Conservation (phyloP, 768 basidiomycete genomes). For the Rhodotorula kratochvilovae region DNA sequence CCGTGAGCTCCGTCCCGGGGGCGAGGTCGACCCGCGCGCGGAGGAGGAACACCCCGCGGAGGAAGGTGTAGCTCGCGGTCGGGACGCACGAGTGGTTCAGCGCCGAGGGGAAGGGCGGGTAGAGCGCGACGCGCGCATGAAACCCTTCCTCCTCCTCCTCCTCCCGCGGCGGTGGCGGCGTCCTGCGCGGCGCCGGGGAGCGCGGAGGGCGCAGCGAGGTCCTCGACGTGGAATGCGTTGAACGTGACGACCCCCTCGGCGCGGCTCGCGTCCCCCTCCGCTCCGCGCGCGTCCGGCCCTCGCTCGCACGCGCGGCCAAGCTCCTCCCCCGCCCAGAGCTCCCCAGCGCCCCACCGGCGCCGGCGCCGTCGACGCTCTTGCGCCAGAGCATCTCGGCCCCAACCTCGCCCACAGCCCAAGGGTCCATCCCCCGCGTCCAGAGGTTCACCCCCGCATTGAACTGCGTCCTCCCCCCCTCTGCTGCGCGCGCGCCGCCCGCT, state of each 20-base stretch:
- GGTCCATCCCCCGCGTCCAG: slow-evolving; percentile 17
- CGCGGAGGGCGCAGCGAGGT: background rate
- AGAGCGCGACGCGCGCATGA: slow-evolving; percentile 80
- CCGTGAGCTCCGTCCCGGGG: slow-evolving; percentile 67
- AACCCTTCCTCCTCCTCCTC: slow-evolving; percentile 54
- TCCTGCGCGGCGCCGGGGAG: background rate
- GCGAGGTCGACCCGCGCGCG: slow-evolving; percentile 64
- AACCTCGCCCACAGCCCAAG: slow-evolving; percentile 8
- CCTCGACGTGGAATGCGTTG: slow-evolving; percentile 23
- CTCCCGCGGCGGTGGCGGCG: background rate
- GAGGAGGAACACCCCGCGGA: slow-evolving; percentile 69
- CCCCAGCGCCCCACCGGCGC: background rate
- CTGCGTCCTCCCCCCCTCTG: slow-evolving; percentile 55
- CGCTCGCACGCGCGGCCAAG: background rate
- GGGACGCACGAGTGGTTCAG: slow-evolving; percentile 80
- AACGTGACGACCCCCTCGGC: slow-evolving; percentile 45
- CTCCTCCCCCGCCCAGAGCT: slow-evolving; percentile 18
- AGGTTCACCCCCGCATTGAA: slow-evolving; percentile 46
- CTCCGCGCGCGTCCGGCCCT: background rate
- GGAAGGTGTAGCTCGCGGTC: slow-evolving; percentile 71
- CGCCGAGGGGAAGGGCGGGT: slow-evolving; percentile 63
- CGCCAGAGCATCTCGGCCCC: slow-evolving; percentile 17
- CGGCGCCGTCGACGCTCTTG: slow-evolving; percentile 52
- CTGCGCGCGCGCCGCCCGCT: background rate
- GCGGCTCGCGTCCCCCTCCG: background rate